A percentile compares a stretch with the other conserved stretches of the same genome.
These are phyloP conservation scores for Magnusiomyces fungicola DNA, from an alignment of 1,139 yeast genomes.

Conservation along the genomic window DNA sequence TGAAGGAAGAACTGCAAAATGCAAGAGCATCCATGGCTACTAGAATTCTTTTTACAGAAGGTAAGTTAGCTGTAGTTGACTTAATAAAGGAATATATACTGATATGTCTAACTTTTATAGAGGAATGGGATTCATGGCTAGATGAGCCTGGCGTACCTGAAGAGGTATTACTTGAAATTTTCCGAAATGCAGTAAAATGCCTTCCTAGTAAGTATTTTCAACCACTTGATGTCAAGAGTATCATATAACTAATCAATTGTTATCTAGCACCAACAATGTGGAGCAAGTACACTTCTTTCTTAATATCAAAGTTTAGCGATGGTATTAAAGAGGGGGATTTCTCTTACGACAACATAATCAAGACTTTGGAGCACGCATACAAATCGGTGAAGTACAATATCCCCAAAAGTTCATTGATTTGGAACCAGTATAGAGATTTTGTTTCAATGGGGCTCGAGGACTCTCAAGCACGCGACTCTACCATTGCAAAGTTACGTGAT, in stretches of 20 bases:
- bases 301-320: constrained; percentile 17
- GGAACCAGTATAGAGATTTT: constrained; percentile 30
- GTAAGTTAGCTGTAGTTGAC: neutral
- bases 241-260: neutral
- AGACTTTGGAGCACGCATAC: constrained; percentile 15
- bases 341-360: constrained; percentile 10
- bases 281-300: constrained; percentile 21
- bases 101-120: no score
- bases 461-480: constrained; percentile 15
- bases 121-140: constrained; percentile 27
- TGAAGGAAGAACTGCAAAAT: neutral
- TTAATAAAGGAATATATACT: no score
- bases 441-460: constrained; percentile 9
- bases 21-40: constrained; percentile 1
- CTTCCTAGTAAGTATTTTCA: constrained; percentile 13
- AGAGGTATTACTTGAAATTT: constrained; percentile 17
- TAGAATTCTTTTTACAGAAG: neutral
- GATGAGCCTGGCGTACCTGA: constrained; percentile 8
- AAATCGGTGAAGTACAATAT: constrained; percentile 31
- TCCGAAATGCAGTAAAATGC: constrained; percentile 19
- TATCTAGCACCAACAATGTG: constrained; percentile 16
- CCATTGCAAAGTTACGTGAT: constrained; percentile 21
- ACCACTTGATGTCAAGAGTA: neutral
- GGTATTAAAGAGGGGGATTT: constrained; percentile 6
- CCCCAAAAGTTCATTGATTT: constrained; percentile 33